Base-by-base conservation (phyloP, 2,329 filamentous ascomycete species). In the Colletotrichum chlorophyti region DNA sequence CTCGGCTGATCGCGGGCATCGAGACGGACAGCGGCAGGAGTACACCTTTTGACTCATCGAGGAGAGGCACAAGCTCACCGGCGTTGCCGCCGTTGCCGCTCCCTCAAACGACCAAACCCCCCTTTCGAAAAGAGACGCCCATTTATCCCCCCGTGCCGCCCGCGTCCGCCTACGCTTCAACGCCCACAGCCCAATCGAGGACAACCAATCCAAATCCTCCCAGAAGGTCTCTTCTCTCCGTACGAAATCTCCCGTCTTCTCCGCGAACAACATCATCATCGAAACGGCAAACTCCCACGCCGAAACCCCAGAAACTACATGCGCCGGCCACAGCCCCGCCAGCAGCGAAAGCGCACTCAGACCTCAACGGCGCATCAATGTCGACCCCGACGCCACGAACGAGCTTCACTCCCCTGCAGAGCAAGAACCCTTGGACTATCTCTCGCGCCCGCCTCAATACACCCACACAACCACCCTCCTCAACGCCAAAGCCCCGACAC, bases 1-100 rank as follows among this genome's bases (percentile, higher is more conserved):
- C 51, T 19, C 32, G 42, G 4, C 19, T 58, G 0, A 1, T 37
- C 1, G 29, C 54, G 3, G 51, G 21, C 7, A 43, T 59, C 5
- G 55, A 55, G 38, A 55, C 55, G 15, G 55, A 55, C 4, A 55
- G 51, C 15, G 43, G 43, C 24, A 38, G 43, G 1, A 59, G 51
- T 26, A 55, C 55, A 2, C 43, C 51, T 0, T 55, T 49, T 7
- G 51, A 55, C 17, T 49, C 51, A 4, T 59, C 55, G n/a, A 26
- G 55, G 9, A 31, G 38, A 21, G 37, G n/a, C 2, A 59, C 55
- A 6, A 59, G 55, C 51, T 55, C 55, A 14, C 55, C 51, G 4
- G 43, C 55, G 2, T 4, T 55, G 4, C 51, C 55, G 15, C 55
- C 45, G 10, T n/a, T 55, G 15, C 55, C 53, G 8, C 24, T 34